phyloP scores from a whole-genome alignment of 768 basidiomycete species.

The Roridomyces roridus region DNA sequence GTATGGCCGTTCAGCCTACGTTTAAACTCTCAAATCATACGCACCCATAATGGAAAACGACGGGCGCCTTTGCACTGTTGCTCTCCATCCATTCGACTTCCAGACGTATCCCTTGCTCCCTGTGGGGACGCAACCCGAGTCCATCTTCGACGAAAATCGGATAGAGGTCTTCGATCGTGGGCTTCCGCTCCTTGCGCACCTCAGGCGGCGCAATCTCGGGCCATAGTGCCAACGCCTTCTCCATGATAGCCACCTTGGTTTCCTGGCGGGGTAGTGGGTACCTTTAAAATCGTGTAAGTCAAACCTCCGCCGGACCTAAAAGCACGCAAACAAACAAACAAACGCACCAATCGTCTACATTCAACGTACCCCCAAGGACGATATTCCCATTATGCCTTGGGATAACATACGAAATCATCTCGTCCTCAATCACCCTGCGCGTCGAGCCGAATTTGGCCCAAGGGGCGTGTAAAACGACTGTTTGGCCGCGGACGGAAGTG shows the following conservation, averaged over 20 bases:
- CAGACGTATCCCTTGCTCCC: constrained; percentile 61
- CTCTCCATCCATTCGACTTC: constrained; percentile 46
- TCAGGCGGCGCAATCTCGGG: constrained; percentile 43
- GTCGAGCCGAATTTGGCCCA: constrained; percentile 36
- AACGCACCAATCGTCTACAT: constrained; percentile 47
- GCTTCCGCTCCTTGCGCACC: constrained; percentile 31
- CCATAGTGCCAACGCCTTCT: constrained; percentile 30
- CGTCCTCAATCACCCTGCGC: constrained; percentile 19
- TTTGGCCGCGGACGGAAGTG: constrained; percentile 68
- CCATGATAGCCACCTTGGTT: constrained; percentile 24
- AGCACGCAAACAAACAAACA: background rate
- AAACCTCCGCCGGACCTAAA: background rate
- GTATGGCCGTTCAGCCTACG: too few species aligned
- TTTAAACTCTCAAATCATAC: too few species aligned
- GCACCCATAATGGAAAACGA: constrained; percentile 64
- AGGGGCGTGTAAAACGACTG: constrained; percentile 60
- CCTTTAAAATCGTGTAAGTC: background rate
- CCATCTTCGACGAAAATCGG: constrained; percentile 47
- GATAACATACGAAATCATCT: constrained; percentile 59
- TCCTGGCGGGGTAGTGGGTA: constrained; percentile 26
- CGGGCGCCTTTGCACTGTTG: constrained; percentile 37
- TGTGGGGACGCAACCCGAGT: constrained; percentile 50
- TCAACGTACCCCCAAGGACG: constrained; percentile 65
- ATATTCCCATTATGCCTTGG: constrained; percentile 60
- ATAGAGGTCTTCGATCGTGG: constrained; percentile 40